These are phyloP conservation scores for Podosphaera xanthii DNA, from an alignment of 2,329 filamentous ascomycete genomes.

Conservation along the genomic window DNA sequence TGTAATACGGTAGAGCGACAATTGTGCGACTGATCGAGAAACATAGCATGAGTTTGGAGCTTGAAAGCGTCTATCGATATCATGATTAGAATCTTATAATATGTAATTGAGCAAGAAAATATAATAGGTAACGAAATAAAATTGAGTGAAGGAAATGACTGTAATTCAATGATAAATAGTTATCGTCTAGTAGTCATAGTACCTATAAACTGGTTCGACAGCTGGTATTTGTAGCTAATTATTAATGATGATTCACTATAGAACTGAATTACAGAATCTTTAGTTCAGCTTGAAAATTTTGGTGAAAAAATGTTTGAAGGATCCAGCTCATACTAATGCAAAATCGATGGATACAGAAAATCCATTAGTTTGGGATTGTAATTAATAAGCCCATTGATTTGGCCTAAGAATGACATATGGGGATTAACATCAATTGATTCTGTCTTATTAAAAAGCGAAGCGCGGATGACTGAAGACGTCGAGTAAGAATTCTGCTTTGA, in stretches of 20 bases:
- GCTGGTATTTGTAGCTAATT: not conserved
- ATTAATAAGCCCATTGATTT: too few relatives aligned
- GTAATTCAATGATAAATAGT: not conserved
- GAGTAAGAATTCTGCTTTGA: not conserved
- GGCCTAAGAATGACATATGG: too few relatives aligned
- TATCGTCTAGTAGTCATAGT: not conserved
- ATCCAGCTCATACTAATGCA: too few relatives aligned
- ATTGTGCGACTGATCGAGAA: constrained; percentile 64
- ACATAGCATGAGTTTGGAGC: constrained; percentile 65
- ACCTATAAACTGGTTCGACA: not conserved
- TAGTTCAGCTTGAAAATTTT: too few relatives aligned
- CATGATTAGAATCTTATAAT: not conserved
- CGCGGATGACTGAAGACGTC: not conserved
- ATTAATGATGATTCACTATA: not conserved
- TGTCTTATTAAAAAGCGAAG: too few relatives aligned
- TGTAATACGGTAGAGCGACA: constrained; percentile 38
- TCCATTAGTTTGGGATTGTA: too few relatives aligned
- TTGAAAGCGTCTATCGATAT: constrained; percentile 39
- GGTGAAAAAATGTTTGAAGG: too few relatives aligned
- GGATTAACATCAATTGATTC: too few relatives aligned
- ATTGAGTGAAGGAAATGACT: not conserved
- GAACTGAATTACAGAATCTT: not conserved
- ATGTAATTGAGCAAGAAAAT: not conserved
- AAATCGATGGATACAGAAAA: too few relatives aligned
- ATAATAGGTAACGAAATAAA: constrained; percentile 1